Percentiles rank a stretch among this genome's conserved stretches.
These are phyloP conservation scores for Cytospora schulzeri DNA, from an alignment of 2,329 filamentous ascomycete species.

Conservation along the genomic window DNA sequence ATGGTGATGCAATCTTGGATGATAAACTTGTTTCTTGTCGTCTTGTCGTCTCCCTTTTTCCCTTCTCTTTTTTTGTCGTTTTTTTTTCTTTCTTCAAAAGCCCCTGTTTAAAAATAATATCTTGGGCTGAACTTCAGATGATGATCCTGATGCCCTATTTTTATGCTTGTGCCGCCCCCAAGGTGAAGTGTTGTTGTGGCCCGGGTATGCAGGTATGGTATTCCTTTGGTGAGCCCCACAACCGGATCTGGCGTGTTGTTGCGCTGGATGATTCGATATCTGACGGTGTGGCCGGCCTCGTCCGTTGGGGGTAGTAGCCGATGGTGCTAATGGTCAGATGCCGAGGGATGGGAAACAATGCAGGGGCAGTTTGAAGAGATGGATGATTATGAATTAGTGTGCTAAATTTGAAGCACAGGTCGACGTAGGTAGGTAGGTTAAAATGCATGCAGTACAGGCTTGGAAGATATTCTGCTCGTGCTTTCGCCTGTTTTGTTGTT, in stretches of 20 bases:
- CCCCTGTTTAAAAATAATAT: neutral
- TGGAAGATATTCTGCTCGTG: too few relatives aligned
- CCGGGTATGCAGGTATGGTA: constrained; percentile 1
- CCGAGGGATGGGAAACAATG: constrained; percentile 8
- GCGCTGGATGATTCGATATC: constrained; percentile 18
- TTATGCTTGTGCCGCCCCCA: constrained; percentile 10
- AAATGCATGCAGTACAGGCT: neutral
- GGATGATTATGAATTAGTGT: neutral
- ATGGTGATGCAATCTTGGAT: neutral
- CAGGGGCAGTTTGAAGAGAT: neutral
- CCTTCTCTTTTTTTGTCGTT: neutral
- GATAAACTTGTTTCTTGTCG: too few relatives aligned
- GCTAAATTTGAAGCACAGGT: neutral
- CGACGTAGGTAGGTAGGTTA: too few relatives aligned
- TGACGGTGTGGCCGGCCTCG: constrained; percentile 19
- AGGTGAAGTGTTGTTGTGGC: neutral
- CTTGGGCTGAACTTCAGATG: too few relatives aligned
- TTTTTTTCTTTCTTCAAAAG: neutral
- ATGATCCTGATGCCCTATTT: constrained; percentile 2
- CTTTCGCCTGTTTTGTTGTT: neutral
- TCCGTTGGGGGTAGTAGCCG: constrained; percentile 2
- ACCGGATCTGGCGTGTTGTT: constrained; percentile 22
- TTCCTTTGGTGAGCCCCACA: constrained; percentile 10
- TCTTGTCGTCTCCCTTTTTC: neutral
- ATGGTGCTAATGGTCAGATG: constrained; percentile 24